Percentiles rank a stretch among this genome's conserved stretches.
phyloP scores from a whole-genome alignment of 257 asterid genomes.

The Catharanthus roseus region DNA sequence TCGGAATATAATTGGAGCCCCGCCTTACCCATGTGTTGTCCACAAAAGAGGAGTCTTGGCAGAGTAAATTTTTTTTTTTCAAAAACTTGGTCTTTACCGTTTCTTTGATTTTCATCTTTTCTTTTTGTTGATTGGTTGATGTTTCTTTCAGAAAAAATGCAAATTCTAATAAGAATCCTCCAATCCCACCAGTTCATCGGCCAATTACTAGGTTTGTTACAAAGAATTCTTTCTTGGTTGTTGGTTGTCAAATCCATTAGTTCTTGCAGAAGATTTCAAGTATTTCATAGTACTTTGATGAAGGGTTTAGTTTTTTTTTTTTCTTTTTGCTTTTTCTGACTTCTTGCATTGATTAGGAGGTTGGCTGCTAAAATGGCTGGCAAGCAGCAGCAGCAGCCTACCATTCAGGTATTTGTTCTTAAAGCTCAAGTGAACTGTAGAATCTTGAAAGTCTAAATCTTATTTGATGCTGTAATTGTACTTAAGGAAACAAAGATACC shows the following conservation, averaged over 20 bases:
- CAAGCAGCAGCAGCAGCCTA: slow-evolving; percentile 31
- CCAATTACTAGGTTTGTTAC: slow-evolving; percentile 69
- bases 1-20: slow-evolving; percentile 49
- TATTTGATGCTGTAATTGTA: neutral
- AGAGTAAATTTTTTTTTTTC: slow-evolving; percentile 47
- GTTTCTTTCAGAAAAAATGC: slow-evolving; percentile 43
- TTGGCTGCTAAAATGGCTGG: slow-evolving; percentile 56
- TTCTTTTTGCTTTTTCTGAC: slow-evolving; percentile 5
- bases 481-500: slow-evolving; percentile 35
- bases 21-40: slow-evolving; percentile 51
- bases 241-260: neutral
- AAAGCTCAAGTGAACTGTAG: neutral
- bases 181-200: slow-evolving; percentile 52
- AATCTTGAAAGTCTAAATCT: neutral
- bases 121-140: neutral
- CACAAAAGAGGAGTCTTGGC: slow-evolving; percentile 52
- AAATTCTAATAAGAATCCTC: slow-evolving; percentile 33
- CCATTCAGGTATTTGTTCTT: slow-evolving; percentile 27
- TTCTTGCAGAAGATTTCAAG: neutral
- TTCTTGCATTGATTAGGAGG: slow-evolving; percentile 30
- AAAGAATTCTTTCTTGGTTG: neutral
- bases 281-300: no score
- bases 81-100: neutral
- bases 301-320: neutral
- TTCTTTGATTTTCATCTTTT: neutral